A percentile compares a stretch with the other conserved stretches of the same genome.
phyloP scores from a whole-genome alignment of 345 rosid genomes.

The Streptanthus diversifolius region DNA sequence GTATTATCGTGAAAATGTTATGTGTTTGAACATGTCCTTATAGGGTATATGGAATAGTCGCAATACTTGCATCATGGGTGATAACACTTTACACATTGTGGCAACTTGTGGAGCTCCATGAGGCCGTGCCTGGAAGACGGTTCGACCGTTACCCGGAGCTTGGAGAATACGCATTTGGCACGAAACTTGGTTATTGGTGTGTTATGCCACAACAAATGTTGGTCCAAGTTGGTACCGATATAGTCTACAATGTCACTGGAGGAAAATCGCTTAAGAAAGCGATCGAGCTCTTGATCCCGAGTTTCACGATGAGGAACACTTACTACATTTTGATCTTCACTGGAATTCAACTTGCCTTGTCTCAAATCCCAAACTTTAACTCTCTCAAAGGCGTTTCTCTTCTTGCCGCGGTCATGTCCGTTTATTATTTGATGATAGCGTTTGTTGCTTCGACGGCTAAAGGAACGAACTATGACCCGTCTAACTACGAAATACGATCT shows the following conservation, averaged over 20 bases:
- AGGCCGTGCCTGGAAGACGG: constrained; percentile 60
- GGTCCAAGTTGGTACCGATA: constrained; percentile 51
- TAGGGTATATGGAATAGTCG: not conserved
- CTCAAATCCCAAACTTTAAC: constrained; percentile 72
- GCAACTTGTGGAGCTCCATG: constrained; percentile 50
- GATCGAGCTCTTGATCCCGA: constrained; percentile 44
- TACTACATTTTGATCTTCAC: constrained; percentile 68
- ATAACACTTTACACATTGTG: not conserved
- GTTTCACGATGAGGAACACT: constrained; percentile 17
- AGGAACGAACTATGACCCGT: not conserved
- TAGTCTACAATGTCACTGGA: constrained; percentile 67
- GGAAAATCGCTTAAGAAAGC: constrained; percentile 56
- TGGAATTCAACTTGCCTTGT: constrained; percentile 50
- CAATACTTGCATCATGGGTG: not conserved
- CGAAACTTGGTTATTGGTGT: constrained; percentile 65
- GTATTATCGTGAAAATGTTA: too few species aligned
- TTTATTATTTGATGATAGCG: constrained; percentile 22
- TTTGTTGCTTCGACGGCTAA: not conserved
- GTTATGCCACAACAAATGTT: constrained; percentile 67
- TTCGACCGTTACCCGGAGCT: constrained; percentile 68
- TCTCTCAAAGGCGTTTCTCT: constrained; percentile 57
- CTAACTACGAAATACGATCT: constrained; percentile 9
- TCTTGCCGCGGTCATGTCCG: constrained; percentile 67
- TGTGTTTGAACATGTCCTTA: too few species aligned
- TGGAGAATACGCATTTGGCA: constrained; percentile 61